Conservation (phyloP, 2,329 filamentous ascomycete genomes). For the Epichloe amarillans region DNA sequence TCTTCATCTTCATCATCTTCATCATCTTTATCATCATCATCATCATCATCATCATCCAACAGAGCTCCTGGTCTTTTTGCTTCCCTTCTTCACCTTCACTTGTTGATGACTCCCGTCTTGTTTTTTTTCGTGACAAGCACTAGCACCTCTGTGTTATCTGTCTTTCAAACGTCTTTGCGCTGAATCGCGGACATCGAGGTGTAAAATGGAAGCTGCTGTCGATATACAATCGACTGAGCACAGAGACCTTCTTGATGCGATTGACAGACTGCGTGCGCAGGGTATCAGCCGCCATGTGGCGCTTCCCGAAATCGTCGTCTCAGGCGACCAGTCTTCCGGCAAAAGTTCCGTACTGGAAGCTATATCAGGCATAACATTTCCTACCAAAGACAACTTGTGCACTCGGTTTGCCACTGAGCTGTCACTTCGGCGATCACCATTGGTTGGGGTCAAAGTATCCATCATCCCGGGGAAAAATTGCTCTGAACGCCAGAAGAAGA, state of each 20-base stretch:
- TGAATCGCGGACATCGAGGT: not conserved
- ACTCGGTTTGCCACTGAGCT: conserved; percentile 52
- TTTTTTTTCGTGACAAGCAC: not conserved
- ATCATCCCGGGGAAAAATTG: conserved; percentile 18
- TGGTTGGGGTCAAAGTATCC: conserved; percentile 20
- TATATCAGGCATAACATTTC: conserved; percentile 48
- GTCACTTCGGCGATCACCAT: conserved; percentile 34
- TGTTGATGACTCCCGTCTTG: not conserved
- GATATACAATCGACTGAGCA: conserved; percentile 4
- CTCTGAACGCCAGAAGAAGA: conserved; percentile 11
- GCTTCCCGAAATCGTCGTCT: conserved; percentile 38
- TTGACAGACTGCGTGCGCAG: conserved; percentile 6
- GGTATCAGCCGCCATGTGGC: conserved; percentile 15
- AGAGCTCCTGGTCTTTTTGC: not conserved
- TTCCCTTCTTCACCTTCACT: not conserved
- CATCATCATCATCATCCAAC: not conserved
- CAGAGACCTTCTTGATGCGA: conserved; percentile 6
- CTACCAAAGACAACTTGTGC: conserved; percentile 42
- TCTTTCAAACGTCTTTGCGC: not conserved
- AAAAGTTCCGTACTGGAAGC: conserved; percentile 54
- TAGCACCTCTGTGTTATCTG: not conserved
- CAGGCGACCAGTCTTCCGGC: conserved; percentile 46
- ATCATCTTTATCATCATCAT: not conserved
- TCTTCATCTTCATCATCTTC: too few species aligned
- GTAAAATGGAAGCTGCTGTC: not conserved